Conservation (phyloP, 805 yeast species). For the Aciculoconidium aculeatum region DNA sequence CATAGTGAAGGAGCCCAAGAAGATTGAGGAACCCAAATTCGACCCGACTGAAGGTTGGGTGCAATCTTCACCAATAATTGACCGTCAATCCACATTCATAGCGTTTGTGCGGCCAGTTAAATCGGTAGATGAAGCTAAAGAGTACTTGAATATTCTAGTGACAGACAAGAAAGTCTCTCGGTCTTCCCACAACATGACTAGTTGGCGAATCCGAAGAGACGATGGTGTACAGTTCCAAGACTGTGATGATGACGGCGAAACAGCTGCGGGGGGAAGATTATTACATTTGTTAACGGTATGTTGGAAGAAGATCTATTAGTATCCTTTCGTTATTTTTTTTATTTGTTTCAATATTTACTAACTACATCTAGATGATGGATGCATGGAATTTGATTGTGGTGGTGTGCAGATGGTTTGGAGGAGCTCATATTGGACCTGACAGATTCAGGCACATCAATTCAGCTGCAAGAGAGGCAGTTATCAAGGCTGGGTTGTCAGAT, state of each 20-base stretch:
- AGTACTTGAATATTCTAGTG: conserved; percentile 45
- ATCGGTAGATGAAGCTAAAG: conserved; percentile 63
- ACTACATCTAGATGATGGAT: conserved; percentile 53
- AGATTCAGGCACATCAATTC: conserved; percentile 90
- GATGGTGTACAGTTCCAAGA: conserved; percentile 65
- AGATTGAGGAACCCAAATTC: conserved; percentile 2
- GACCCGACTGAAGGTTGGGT: conserved; percentile 71
- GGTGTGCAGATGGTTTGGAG: conserved; percentile 92
- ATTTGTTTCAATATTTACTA: conserved; percentile 7
- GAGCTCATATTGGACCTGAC: conserved; percentile 86
- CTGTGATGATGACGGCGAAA: conserved; percentile 95
- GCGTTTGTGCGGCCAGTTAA: conserved; percentile 64
- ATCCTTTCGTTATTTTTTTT: conserved; percentile 1
- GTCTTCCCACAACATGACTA: conserved; percentile 78
- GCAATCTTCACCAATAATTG: conserved; percentile 69
- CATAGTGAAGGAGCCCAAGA: conserved; percentile 1
- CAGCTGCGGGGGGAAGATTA: conserved; percentile 90
- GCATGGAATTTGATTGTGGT: conserved; percentile 81
- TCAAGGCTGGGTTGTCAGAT: conserved; percentile 50
- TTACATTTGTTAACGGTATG: conserved; percentile 65
- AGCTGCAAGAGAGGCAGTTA: conserved; percentile 78
- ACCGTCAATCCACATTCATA: conserved; percentile 80
- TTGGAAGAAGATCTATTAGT: conserved; percentile 5
- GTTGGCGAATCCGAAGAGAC: conserved; percentile 68
- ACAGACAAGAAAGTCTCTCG: conserved; percentile 61